Evolutionary conservation across 2,329 filamentous ascomycete genomes (phyloP), one percentile per base, ranked within the genome.

Genomic region (Xylariaceae sp.): DNA sequence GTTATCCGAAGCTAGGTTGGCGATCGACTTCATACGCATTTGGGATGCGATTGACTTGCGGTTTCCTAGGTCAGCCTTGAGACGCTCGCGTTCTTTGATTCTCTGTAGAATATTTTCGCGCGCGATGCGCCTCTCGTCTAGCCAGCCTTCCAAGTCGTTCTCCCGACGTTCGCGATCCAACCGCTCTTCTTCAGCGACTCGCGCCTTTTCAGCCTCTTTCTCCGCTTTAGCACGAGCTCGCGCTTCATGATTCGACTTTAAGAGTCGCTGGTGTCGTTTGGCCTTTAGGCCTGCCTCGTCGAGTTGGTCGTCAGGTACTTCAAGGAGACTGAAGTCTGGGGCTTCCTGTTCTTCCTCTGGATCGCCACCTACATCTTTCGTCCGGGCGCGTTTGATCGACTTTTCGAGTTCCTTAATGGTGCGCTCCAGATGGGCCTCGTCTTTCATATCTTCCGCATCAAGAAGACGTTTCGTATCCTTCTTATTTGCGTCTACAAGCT

Each of bases 1-100:
- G 4, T 85, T 87, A 73, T 99, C 94, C 0, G 93, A 92, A 2
- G 94, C 94, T 1, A 99, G 86, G 70, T 96, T 97, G 61, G 94
- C 94, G 60, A 99, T 92, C 54, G 88, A 93, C 77, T 97, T 97
- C 94, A 99, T 99, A 64, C 94, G 89, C 76, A 96, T 95, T 74
- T 97, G 93, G 59, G 89, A 94, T 7, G 94, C 94, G 17, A 97
- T 85, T 0, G 92, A 97, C 74, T 99, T 99, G 71, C 94, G 89
- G 75, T 97, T 97, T 58, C 93, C 92, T 1, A 97, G 83, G 71
- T 99, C 94, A 49, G 92, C 90, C 76, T 96, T 97, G 62, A 97
- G 83, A 15, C 92, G 86, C 69, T 97, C 92, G 55, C 92, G 88
- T 67, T 97, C 93, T 74, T 96, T 97, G 74, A 99, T 95, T 74